Base-by-base conservation (phyloP, 2,329 filamentous ascomycete species). In the Ophiostoma montium region DNA sequence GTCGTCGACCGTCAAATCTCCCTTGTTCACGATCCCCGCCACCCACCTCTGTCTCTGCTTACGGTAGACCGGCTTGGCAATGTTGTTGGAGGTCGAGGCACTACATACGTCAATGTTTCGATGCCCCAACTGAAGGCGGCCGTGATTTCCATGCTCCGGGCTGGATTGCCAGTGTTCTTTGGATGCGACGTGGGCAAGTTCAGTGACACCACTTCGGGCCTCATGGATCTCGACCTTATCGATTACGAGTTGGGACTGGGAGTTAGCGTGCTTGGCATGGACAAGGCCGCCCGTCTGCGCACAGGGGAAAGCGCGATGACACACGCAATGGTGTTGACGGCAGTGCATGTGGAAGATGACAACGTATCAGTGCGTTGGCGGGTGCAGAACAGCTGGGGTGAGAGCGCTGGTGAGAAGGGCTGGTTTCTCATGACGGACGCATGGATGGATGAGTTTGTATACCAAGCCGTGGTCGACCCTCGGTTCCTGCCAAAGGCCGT, bases 251-350 rank as follows among this genome's bases (percentile, higher is more conserved):
- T 94, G 1, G 87, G 85, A n/a, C 87, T 94, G 65, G 86, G 88
- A 58, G 73, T 87, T 53, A 72, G 71, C 49, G 70, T 94, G 21
- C 71, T 90, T 9, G 78, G 76, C 16, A 74, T 94, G 75, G 77
- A 69, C 58, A 94, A 94, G 65, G 82, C 83, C 1, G 75, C 86
- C 58, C 70, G 87, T 3, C 67, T 95, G 42, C 70, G 75, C 57
- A 82, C 81, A 0, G 80, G 84, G 11, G 87, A 94, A 66, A 82
- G 76, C 48, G 73, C 77, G 46, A 94, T 95, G 87, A 94, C 87
- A 1, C 88, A 94, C 59, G 88, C 88, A 5, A 94, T 94, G 88
- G 86, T 94, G 0, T 65, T 95, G 53, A 94, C 86, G 2, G 88
- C 78, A 1, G 88, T 94, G 42, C 87, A 95, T 60, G 63, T 94